A percentile compares a stretch with the other conserved stretches of the same genome.
Evolutionary conservation across 2,329 filamentous ascomycete genomes (phyloP).

Genomic region (Alternaria conjuncta): DNA sequence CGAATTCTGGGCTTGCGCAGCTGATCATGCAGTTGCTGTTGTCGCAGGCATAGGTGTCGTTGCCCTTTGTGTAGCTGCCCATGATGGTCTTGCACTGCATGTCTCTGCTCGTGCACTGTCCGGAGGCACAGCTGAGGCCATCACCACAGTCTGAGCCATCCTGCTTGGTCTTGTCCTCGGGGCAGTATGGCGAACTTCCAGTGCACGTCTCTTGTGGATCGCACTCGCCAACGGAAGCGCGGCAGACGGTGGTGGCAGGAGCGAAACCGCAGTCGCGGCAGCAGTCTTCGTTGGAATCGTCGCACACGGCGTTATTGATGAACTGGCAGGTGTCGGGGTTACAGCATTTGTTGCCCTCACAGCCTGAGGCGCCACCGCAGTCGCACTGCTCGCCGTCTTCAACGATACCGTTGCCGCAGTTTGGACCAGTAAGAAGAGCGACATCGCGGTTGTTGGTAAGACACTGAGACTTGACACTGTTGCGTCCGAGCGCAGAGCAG

Average conservation of each 20-base stretch:
- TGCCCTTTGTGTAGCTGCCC: constrained; percentile 73
- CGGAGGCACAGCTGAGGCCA: constrained; percentile 80
- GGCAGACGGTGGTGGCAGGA: constrained; percentile 74
- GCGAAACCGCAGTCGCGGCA: constrained; percentile 76
- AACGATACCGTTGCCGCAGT: constrained; percentile 97
- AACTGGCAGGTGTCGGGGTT: constrained; percentile 87
- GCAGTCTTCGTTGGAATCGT: constrained; percentile 85
- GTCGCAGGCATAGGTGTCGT: constrained; percentile 82
- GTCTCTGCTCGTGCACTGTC: constrained; percentile 92
- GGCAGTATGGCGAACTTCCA: constrained; percentile 75
- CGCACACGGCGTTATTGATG: constrained; percentile 74
- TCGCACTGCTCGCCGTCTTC: constrained; percentile 95
- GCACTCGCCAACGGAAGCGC: constrained; percentile 78
- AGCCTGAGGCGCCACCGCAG: constrained; percentile 79
- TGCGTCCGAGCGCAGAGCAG: constrained; percentile 80
- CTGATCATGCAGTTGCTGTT: constrained; percentile 74
- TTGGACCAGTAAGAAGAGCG: constrained; percentile 77
- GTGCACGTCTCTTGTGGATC: constrained; percentile 86
- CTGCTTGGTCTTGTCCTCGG: constrained; percentile 69
- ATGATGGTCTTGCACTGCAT: constrained; percentile 87
- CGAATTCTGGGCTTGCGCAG: constrained; percentile 75
- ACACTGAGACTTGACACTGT: constrained; percentile 77
- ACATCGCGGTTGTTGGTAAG: constrained; percentile 86
- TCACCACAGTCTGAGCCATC: constrained; percentile 77
- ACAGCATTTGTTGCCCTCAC: constrained; percentile 80